Base-by-base conservation (phyloP, 2,329 filamentous ascomycete species). In the Graphilbum sp. region DNA sequence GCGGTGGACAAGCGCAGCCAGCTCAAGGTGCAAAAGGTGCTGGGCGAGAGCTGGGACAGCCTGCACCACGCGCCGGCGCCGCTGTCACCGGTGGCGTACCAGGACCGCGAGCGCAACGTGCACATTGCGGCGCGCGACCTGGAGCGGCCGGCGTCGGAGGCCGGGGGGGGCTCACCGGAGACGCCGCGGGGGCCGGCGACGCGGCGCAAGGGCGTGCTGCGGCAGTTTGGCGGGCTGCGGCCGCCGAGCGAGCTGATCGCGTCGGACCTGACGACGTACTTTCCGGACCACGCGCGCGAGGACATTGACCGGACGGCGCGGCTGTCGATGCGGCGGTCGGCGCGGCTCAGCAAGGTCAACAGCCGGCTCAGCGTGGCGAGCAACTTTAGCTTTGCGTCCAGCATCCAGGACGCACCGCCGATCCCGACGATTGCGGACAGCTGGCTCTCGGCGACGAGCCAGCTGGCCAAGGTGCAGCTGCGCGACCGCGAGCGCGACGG, bases 241-340 rank as follows among this genome's bases (percentile, higher is more conserved):
- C 90, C 90, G 16, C 90, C 90, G 2, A 96, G 88, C 61, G 90
- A 98, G 62, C 72, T 98, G 54, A 98, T 98, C 53, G 88, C 88
- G 20, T 93, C 90, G 18, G 90, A 98, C 54, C 65, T 98, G 42
- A 90, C 85, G 2, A 93, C 87, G 0, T 98, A 96, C 64, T 98
- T 98, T 67, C 90, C 90, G 0, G 86, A 93, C 51, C 88, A 96
- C 50, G 77, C 87, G 36, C 78, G 84, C 40, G 87, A 94, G 54
- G 85, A 93, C 49, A 95, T 98, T 53, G 90, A 96, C 56, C 81
- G 86, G 49, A 96, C 90, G 1, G 87, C 94, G 45, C 81, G 90
- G 35, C 73, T 95, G 58, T 95, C 88, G 1, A 80, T 95, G 57
- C 75, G 88, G 48, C 74, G 90, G 48, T 96, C 88, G 31, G 84